A percentile compares a stretch with the other conserved stretches of the same genome.
phyloP scores from a whole-genome alignment of 2,329 filamentous ascomycete species.

The Cryphonectria carpinicola region DNA sequence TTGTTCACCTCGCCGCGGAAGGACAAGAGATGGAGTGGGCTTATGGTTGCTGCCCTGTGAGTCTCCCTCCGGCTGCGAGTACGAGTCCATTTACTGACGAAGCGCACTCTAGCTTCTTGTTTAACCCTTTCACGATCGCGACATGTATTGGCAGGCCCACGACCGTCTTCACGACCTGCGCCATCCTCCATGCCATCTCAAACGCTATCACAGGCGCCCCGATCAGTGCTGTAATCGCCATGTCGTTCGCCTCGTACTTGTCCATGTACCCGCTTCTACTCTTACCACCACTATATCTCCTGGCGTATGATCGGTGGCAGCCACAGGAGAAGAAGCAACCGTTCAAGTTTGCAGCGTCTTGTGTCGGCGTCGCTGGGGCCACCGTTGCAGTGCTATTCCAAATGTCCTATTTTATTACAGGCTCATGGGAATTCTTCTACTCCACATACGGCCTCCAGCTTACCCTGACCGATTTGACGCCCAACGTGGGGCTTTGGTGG shows the following conservation, averaged over 20 bases:
- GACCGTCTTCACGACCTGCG: conserved; percentile 84
- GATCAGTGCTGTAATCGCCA: conserved; percentile 78
- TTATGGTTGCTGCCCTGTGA: conserved; percentile 79
- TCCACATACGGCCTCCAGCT: conserved; percentile 95
- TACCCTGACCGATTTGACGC: conserved; percentile 87
- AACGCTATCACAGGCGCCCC: conserved; percentile 76
- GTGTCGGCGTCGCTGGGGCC: conserved; percentile 55
- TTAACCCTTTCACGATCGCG: conserved; percentile 92
- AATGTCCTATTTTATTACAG: conserved; percentile 74
- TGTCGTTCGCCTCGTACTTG: conserved; percentile 87
- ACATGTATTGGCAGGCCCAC: conserved; percentile 91
- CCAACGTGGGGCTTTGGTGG: conserved; percentile 98
- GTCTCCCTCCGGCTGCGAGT: conserved; percentile 32
- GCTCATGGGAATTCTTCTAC: conserved; percentile 84
- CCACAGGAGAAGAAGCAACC: conserved; percentile 16
- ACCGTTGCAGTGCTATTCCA: conserved; percentile 66
- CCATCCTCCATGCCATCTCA: conserved; percentile 81
- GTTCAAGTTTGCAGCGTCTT: conserved; percentile 59
- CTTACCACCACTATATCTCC: conserved; percentile 77
- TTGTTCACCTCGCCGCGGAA: conserved; percentile 80
- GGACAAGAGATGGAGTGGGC: conserved; percentile 72
- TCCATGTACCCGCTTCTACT: conserved; percentile 91
- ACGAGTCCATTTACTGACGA: conserved; percentile 20
- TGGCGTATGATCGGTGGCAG: conserved; percentile 70
- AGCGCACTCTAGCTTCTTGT: conserved; percentile 68